These are phyloP conservation scores for Arabis hirsuta DNA, from an alignment of 345 rosid genomes.

Conservation along the genomic window DNA sequence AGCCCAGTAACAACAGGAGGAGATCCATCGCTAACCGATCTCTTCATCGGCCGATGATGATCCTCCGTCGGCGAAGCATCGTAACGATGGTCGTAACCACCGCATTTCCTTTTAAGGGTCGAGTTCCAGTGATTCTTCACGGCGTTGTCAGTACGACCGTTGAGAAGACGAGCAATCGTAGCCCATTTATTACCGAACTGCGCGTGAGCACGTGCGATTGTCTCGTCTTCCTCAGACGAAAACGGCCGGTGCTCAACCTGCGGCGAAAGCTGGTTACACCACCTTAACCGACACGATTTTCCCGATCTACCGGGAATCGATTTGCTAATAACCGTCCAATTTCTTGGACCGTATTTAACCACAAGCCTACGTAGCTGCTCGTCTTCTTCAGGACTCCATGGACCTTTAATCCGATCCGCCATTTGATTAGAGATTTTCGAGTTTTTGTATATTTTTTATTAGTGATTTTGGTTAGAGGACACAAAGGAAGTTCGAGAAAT, in stretches of 20 bases:
- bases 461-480: not conserved
- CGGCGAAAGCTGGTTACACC: constrained; percentile 97
- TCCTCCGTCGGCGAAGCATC: constrained; percentile 37
- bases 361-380: constrained; percentile 74
- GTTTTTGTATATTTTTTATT: not conserved
- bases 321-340: constrained; percentile 92
- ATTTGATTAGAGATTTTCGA: not conserved
- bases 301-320: constrained; percentile 97
- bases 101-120: constrained; percentile 79
- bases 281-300: constrained; percentile 82
- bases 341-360: constrained; percentile 74
- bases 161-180: constrained; percentile 87
- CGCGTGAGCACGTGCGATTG: constrained; percentile 78
- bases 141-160: constrained; percentile 95
- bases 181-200: constrained; percentile 97
- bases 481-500: constrained; percentile 19
- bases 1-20: constrained; percentile 56
- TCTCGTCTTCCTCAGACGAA: constrained; percentile 71
- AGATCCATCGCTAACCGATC: constrained; percentile 70
- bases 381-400: constrained; percentile 97
- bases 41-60: constrained; percentile 58
- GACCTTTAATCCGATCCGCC: constrained; percentile 91
- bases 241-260: constrained; percentile 91
- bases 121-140: constrained; percentile 98
- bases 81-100: constrained; percentile 21